Evolutionary conservation across 2,329 filamentous ascomycete genomes (phyloP), one percentile per base, ranked within the genome.

Genomic region (Colletotrichum caudatum): DNA sequence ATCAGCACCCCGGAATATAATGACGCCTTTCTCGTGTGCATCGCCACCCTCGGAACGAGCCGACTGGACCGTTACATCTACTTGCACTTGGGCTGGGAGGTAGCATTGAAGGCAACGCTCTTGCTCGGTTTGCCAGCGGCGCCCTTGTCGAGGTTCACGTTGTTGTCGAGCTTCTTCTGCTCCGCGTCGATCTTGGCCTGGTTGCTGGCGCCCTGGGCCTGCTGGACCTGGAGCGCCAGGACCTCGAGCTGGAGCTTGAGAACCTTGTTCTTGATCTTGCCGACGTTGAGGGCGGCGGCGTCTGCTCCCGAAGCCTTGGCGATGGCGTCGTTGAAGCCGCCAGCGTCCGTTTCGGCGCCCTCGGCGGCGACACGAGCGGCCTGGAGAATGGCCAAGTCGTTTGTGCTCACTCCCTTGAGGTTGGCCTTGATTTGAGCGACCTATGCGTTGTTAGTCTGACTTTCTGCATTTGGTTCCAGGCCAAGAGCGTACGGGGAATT

Each of bases 181-280:
- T 89, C 84, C 12, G 78, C 77, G 18, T 81, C 81, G 39, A 89
- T 80, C 77, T 86, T 81, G 50, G 71, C 81, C 37, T 81, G 76
- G 48, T 83, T 83, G 74, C 84, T 81, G 41, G 78, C 77, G 62
- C 84, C 82, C 77, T 88, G 84, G 0, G 87, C 87, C 71, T 83
- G 80, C 76, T 88, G 78, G 64, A 88, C 86, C 78, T 86, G 79
- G 51, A 89, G 81, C 57, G 81, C 80, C 68, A 88, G 76, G 3
- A 86, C 83, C 76, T 88, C 84, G 20, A 88, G 84, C 79, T 85
- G 82, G 60, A 89, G 80, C 81, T 89, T 90, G 64, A 89, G 79
- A 33, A 90, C 86, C 82, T 89, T 89, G 81, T 89, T 89, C 83
- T 89, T 88, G 76, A 84, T 89, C 81, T 89, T 89, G 75, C 87